Percentiles rank a stretch among this genome's conserved stretches.
phyloP scores from a whole-genome alignment of 2,329 filamentous ascomycete genomes.

The Ascochyta clinopodiicola region DNA sequence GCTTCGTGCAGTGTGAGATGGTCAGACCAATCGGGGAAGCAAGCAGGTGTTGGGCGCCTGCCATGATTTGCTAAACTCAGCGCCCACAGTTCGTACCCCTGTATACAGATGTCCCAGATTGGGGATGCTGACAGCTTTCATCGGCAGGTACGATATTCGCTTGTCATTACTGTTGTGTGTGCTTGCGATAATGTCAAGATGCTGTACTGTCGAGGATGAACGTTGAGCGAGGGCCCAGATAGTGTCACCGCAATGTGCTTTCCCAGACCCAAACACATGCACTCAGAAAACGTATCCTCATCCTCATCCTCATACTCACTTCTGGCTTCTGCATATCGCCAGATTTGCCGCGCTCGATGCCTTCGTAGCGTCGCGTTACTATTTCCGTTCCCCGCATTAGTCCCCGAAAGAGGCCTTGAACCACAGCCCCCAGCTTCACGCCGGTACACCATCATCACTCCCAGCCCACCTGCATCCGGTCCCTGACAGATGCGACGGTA shows the following conservation, averaged over 20 bases:
- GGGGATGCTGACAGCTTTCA: conserved; percentile 1
- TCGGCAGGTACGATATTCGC: background rate
- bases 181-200: background rate
- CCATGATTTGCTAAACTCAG: conserved; percentile 13
- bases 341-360: background rate
- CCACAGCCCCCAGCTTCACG: conserved; percentile 5
- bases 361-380: conserved; percentile 5
- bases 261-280: background rate
- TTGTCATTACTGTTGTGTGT: background rate
- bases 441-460: background rate
- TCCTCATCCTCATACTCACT: no score
- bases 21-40: conserved; percentile 3
- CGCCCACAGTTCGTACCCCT: conserved; percentile 14
- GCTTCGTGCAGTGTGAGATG: conserved; percentile 12
- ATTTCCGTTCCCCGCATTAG: conserved; percentile 13
- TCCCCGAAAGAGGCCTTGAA: conserved; percentile 15
- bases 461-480: conserved; percentile 1
- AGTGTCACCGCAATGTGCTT: background rate
- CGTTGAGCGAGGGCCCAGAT: background rate
- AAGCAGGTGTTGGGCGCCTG: background rate
- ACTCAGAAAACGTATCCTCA: background rate
- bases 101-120: background rate
- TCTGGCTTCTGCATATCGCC: background rate
- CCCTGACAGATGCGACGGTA: conserved; percentile 8
- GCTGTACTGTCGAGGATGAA: background rate